Evolutionary conservation across 352 stramenopile species (phyloP).

Genomic region (Phytophthora hibernalis): DNA sequence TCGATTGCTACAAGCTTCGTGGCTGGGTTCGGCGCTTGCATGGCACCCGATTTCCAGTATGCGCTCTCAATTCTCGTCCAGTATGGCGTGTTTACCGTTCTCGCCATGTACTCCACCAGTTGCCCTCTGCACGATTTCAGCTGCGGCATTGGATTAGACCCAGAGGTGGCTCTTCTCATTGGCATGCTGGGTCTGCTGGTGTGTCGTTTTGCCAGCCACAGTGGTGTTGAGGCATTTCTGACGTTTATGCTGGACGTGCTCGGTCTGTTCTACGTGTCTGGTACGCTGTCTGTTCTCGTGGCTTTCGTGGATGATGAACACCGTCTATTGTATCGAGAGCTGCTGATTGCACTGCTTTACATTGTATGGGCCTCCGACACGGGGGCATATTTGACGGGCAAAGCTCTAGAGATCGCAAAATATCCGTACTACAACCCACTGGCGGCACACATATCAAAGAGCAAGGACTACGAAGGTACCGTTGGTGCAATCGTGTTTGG

Average conservation of each 20-base stretch:
- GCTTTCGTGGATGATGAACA: constrained; percentile 67
- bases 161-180: constrained; percentile 37
- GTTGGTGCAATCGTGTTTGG: constrained; percentile 82
- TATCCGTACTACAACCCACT: constrained; percentile 82
- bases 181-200: constrained; percentile 47
- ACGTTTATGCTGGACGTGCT: constrained; percentile 58
- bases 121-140: constrained; percentile 62
- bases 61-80: constrained; percentile 48
- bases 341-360: constrained; percentile 68
- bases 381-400: constrained; percentile 93
- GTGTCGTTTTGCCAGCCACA: constrained; percentile 39
- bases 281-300: constrained; percentile 55
- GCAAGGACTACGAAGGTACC: constrained; percentile 73
- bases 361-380: constrained; percentile 89
- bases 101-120: constrained; percentile 59
- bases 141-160: constrained; percentile 44
- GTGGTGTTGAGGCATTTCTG: constrained; percentile 37
- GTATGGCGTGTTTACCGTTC: constrained; percentile 50
- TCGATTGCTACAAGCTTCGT: constrained; percentile 42
- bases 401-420: constrained; percentile 83
- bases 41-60: constrained; percentile 51
- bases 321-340: constrained; percentile 48
- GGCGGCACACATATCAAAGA: constrained; percentile 77
- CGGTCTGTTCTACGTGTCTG: constrained; percentile 64
- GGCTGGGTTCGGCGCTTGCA: constrained; percentile 46